Percentiles rank a stretch among this genome's conserved stretches.
Conservation (phyloP, 129 eudicot genomes). For the Silybum marianum region DNA sequence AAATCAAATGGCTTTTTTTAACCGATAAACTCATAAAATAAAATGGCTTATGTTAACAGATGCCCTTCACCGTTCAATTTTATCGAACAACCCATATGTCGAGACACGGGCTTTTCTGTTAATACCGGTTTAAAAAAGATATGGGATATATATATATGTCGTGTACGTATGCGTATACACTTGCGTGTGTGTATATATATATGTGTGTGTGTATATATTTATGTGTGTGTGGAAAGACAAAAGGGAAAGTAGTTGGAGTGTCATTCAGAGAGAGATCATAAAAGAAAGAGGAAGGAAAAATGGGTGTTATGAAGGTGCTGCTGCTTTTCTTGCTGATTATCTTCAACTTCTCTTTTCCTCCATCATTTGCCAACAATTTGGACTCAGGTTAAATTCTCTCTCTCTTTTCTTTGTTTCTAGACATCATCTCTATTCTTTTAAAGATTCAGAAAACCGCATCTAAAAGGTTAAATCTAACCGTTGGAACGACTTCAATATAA, state of each 20-base stretch:
- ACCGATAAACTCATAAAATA: neutral
- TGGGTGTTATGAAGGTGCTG: slow-evolving; percentile 19
- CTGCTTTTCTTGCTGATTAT: slow-evolving; percentile 16
- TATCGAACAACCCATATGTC: neutral
- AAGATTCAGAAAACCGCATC: neutral
- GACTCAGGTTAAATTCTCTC: slow-evolving; percentile 6
- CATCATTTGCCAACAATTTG: slow-evolving; percentile 4
- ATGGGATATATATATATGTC: neutral
- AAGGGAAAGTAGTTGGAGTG: neutral
- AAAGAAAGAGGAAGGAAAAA: slow-evolving; percentile 5
- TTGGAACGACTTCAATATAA: neutral
- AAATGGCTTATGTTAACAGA: neutral
- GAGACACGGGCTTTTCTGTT: neutral
- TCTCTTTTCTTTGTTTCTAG: neutral
- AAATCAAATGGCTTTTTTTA: too few relatives aligned
- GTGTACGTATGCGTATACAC: neutral
- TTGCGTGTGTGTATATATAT: neutral
- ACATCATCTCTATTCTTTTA: neutral
- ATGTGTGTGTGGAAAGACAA: neutral
- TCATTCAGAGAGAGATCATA: neutral
- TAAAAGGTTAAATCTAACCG: neutral
- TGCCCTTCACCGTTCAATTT: neutral
- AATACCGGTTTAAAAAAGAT: neutral
- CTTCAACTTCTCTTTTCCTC: slow-evolving; percentile 24
- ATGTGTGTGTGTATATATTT: neutral